A percentile compares a stretch with the other conserved stretches of the same genome.
phyloP scores from a whole-genome alignment of 305 asterid species.

The Andrographis paniculata region DNA sequence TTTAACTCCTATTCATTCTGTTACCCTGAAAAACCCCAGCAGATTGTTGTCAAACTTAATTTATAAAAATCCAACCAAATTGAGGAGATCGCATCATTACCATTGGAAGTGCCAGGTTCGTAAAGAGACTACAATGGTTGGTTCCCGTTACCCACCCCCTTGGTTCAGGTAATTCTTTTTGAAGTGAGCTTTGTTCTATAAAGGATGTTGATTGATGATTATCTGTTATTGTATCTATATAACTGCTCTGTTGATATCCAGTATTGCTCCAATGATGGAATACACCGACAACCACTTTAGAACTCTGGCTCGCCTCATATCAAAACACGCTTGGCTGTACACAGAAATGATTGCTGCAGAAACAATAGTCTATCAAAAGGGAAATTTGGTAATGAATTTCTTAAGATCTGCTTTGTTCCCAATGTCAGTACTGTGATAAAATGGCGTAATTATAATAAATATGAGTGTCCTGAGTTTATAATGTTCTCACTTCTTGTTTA shows the following conservation, averaged over 20 bases:
- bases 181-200: background rate
- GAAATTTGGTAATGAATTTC: constrained; percentile 56
- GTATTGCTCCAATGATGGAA: constrained; percentile 98
- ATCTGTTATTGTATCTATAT: constrained; percentile 7
- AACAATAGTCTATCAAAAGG: constrained; percentile 78
- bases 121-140: constrained; percentile 50
- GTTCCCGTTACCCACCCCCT: constrained; percentile 58
- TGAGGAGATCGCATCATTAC: constrained; percentile 32
- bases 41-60: constrained; percentile 42
- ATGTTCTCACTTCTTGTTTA: too few species aligned
- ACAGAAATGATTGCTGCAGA: constrained; percentile 98
- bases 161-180: constrained; percentile 69
- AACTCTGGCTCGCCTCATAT: constrained; percentile 79
- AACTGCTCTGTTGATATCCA: constrained; percentile 28
- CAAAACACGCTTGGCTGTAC: constrained; percentile 85
- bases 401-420: constrained; percentile 4
- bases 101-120: constrained; percentile 34
- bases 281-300: constrained; percentile 82
- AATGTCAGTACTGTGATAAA: background rate
- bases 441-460: too few species aligned
- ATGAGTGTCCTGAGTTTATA: too few species aligned
- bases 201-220: too few species aligned
- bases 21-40: constrained; percentile 51
- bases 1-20: constrained; percentile 62
- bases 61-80: constrained; percentile 30